Evolutionary conservation across 192 early-diverging fungal species (phyloP), one percentile per base, ranked within the genome.

Genomic region (Diversispora epigaea): DNA sequence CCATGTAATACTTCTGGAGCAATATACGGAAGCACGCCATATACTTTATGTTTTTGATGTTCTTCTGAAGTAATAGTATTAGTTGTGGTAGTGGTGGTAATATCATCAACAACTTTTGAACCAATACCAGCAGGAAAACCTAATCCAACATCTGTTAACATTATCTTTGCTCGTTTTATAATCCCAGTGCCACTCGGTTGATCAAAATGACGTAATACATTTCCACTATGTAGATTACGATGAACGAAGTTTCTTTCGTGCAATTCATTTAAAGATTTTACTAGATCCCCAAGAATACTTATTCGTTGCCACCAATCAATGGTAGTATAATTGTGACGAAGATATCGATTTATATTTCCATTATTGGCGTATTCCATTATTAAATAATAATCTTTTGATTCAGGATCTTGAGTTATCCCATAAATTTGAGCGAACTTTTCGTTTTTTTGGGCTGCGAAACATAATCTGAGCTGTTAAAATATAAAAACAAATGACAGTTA

Each of bases 231-330:
- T 41, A 63, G 17, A 63, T 63, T 63, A 43, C 40, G 61, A 41
- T 63, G 61, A 39, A 63, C 17, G 25, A 63, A 40, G 15, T 63
- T 21, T 6, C 0, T 14, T 40, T 63, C 39, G 40, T 63, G 61
- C 2, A 63, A 15, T 15, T 63, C 61, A 15, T 63, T 15, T 39
- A 63, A 17, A 15, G 25, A 22, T 19, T 17, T 63, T 6, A 63
- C 61, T 15, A 63, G 12, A 17, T 32, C 61, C 5, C 39, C 14
- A 15, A 63, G 39, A 15, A 62, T 62, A 39, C 32, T 39, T 41
- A 62, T 11, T 39, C 60, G 60, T 62, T 62, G 60, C 32, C 60
- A 62, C 60, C 60, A 62, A 62, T 62, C 60, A 11, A 62, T 62
- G 32, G 22, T 62, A 62, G 12, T 12, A 62, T 14, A 39, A 41